phyloP scores from a whole-genome alignment of 148 eudicot species.

The Rhododendron mucronatum region DNA sequence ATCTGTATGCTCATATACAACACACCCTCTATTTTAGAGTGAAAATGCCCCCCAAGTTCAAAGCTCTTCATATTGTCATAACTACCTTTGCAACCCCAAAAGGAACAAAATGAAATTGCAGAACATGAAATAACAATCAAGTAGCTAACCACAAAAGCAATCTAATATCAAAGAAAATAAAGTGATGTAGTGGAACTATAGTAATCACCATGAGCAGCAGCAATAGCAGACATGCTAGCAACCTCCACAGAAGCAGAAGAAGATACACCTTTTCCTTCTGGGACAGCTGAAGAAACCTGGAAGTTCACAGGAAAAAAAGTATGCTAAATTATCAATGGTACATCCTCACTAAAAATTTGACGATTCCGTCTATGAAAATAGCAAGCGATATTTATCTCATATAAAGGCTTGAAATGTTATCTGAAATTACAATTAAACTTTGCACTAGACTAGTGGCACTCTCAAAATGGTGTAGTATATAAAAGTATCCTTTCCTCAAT shows the following conservation, averaged over 20 bases:
- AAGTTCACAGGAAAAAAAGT: conserved; percentile 6
- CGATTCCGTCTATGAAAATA: neutral
- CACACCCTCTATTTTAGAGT: neutral
- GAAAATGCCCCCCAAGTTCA: neutral
- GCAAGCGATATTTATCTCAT: neutral
- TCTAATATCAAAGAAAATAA: neutral
- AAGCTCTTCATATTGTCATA: neutral
- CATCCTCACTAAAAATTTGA: neutral
- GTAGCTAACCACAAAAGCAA: neutral
- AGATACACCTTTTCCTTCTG: conserved; percentile 99
- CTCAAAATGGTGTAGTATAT: neutral
- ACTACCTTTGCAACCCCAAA: neutral
- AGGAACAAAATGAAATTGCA: neutral
- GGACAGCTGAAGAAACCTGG: conserved; percentile 98
- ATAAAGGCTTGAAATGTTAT: neutral
- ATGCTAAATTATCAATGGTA: neutral
- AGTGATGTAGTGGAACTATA: neutral
- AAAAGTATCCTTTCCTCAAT: neutral
- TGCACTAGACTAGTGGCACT: neutral
- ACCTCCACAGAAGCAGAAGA: conserved; percentile 98
- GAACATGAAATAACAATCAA: neutral
- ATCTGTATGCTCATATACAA: neutral
- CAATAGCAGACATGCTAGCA: conserved; percentile 97
- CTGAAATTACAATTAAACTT: neutral
- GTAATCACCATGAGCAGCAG: conserved; percentile 84